Percentiles rank a stretch among this genome's conserved stretches.
Evolutionary conservation across 176 grass and related monocot genomes (phyloP).

Genomic region (Oryza australiensis): DNA sequence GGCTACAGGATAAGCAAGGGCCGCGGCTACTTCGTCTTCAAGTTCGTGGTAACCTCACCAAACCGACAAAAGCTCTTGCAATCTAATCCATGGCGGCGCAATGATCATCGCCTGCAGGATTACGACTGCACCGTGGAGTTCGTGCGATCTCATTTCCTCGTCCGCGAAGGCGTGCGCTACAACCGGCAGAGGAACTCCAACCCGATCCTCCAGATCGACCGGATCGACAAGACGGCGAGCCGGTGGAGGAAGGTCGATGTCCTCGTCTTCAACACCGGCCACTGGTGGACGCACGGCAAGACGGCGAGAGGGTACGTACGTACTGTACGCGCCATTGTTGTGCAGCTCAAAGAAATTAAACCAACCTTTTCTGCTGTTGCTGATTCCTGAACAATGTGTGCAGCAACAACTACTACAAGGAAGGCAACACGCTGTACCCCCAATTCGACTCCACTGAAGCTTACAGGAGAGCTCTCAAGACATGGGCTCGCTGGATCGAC

Average conservation of each 20-base stretch:
- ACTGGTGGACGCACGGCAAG: conserved; percentile 99
- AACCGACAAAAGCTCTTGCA: background rate
- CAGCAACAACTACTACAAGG: conserved; percentile 89
- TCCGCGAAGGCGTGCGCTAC: conserved; percentile 63
- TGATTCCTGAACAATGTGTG: background rate
- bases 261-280: conserved; percentile 94
- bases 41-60: conserved; percentile 58
- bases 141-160: conserved; percentile 94
- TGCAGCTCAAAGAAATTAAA: background rate
- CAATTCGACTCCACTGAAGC: conserved; percentile 74
- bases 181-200: conserved; percentile 73
- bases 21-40: conserved; percentile 91
- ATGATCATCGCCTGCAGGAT: conserved; percentile 41
- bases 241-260: conserved; percentile 83
- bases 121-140: conserved; percentile 89
- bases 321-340: background rate
- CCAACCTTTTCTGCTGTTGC: background rate
- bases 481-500: conserved; percentile 89
- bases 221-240: conserved; percentile 75
- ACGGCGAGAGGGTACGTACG: conserved; percentile 71
- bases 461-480: conserved; percentile 66
- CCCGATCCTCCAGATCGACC: conserved; percentile 82
- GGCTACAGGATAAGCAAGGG: conserved; percentile 90
- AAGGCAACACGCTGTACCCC: conserved; percentile 64
- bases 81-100: background rate